These are phyloP conservation scores for Lipomyces kockii DNA, from an alignment of 805 yeast genomes.

Conservation along the genomic window DNA sequence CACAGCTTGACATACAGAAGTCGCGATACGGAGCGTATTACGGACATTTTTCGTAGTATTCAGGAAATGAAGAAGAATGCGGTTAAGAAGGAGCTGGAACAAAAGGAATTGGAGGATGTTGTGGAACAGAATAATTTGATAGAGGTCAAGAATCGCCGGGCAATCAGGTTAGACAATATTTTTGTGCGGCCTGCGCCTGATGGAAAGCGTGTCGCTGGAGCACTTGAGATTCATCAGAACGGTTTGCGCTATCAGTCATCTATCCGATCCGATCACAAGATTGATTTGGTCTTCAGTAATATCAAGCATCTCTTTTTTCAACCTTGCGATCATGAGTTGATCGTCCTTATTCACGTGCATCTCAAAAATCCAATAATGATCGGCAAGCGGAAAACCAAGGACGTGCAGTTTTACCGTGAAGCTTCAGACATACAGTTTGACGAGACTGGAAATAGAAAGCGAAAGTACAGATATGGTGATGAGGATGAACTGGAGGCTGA, in stretches of 20 bases:
- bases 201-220: conserved; percentile 92
- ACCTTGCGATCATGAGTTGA: conserved; percentile 91
- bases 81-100: conserved; percentile 86
- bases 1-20: conserved; percentile 87
- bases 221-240: conserved; percentile 88
- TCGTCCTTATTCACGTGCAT: conserved; percentile 90
- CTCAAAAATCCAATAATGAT: conserved; percentile 90
- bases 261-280: conserved; percentile 78
- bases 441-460: conserved; percentile 93
- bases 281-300: conserved; percentile 86
- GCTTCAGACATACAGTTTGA: conserved; percentile 96
- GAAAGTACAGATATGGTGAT: conserved; percentile 88
- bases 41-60: conserved; percentile 85
- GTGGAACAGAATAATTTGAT: conserved; percentile 87
- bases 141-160: conserved; percentile 81
- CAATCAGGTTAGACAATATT: conserved; percentile 83
- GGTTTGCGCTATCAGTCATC: conserved; percentile 94
- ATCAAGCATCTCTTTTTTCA: conserved; percentile 94
- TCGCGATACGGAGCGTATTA: conserved; percentile 86
- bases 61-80: conserved; percentile 91
- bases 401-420: conserved; percentile 94
- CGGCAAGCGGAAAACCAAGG: conserved; percentile 93
- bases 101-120: conserved; percentile 90
- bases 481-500: conserved; percentile 98
- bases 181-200: conserved; percentile 96